Conservation (phyloP, 176 grass and related monocot genomes). For the Avena insularis region DNA sequence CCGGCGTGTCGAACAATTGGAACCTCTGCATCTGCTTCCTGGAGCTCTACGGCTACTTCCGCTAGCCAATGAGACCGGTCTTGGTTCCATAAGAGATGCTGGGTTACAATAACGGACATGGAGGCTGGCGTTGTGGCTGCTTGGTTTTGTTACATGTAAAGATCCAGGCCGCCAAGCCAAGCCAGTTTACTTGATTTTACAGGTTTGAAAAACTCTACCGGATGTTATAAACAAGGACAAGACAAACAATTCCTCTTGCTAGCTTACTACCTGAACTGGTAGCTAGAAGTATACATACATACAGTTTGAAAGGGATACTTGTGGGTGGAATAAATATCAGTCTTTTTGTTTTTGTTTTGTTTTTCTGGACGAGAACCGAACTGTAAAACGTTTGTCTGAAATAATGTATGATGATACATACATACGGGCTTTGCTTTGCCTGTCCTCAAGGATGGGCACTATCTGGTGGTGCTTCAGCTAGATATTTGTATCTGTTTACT, state of each 20-base stretch:
- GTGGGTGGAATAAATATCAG: background rate
- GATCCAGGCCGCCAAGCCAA: background rate
- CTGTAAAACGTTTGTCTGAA: background rate
- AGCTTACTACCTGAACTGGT: background rate
- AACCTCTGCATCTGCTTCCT: conserved; percentile 94
- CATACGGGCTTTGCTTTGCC: background rate
- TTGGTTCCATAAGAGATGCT: background rate
- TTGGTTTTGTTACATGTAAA: conserved; percentile 5
- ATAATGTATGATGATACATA: too few relatives aligned
- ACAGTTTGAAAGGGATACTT: background rate
- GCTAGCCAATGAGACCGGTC: conserved; percentile 31
- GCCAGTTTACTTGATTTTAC: too few relatives aligned
- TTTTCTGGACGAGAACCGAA: background rate
- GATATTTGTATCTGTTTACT: too few relatives aligned
- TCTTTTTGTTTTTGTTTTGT: background rate
- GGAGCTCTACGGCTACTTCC: conserved; percentile 93
- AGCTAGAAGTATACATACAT: conserved; percentile 18
- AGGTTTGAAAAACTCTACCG: background rate
- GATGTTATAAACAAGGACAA: background rate
- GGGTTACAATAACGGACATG: background rate
- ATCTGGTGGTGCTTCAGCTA: too few relatives aligned
- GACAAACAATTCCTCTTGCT: background rate
- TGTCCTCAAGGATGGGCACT: background rate
- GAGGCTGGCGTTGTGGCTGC: background rate
- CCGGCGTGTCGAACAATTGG: conserved; percentile 47